Percentiles rank a stretch among this genome's conserved stretches.
Conservation (phyloP, 2,329 filamentous ascomycete genomes). For the Aureobasidium musti region DNA sequence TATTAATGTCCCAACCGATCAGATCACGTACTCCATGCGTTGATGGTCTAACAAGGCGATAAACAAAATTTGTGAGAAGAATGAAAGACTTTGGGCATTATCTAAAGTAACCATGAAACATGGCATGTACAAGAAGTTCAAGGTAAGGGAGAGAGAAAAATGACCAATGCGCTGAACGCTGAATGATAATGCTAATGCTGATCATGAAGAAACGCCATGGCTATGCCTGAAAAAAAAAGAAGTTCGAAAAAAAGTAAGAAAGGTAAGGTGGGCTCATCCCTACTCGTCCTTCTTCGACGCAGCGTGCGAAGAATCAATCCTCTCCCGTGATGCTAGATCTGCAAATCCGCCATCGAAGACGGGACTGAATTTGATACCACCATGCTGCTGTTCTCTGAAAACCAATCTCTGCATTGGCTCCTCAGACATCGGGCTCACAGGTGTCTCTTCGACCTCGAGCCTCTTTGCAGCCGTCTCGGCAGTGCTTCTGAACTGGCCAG, state of each 20-base stretch:
- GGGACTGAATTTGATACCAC: not conserved
- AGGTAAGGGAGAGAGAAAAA: not conserved
- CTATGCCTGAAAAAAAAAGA: not conserved
- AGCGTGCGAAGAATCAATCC: not conserved
- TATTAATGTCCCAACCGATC: not conserved
- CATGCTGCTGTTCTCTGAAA: not conserved
- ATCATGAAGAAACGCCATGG: not conserved
- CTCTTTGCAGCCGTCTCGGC: not conserved
- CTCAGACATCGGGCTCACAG: conserved; percentile 9
- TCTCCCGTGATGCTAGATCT: not conserved
- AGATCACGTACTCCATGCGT: not conserved
- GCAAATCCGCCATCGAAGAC: not conserved
- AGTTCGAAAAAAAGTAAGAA: not conserved
- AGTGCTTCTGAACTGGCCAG: conserved; percentile 17
- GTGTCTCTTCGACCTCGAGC: conserved; percentile 5
- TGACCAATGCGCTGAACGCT: not conserved
- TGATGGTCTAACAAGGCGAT: not conserved
- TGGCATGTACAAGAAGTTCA: not conserved
- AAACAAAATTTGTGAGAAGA: not conserved
- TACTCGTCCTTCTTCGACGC: conserved; percentile 16
- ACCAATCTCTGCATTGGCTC: not conserved
- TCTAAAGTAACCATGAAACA: not conserved
- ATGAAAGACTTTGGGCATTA: not conserved
- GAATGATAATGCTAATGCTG: not conserved
- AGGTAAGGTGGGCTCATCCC: not conserved